Conservation (phyloP, 1,284 basidiomycete genomes). For the Ustilago loliicola region DNA sequence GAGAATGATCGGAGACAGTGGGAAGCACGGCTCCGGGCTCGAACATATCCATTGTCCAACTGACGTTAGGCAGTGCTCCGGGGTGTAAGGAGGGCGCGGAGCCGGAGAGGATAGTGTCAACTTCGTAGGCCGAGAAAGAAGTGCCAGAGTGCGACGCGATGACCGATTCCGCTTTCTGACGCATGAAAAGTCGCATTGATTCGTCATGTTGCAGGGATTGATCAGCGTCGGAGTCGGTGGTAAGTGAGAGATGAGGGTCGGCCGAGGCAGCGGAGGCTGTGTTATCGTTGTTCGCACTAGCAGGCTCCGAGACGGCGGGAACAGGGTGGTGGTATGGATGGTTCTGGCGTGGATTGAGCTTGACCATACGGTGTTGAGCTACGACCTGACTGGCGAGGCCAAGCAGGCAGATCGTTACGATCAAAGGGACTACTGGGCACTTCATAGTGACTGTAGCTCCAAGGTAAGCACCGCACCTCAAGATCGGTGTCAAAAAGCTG, state of each 20-base stretch:
- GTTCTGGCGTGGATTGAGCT: conserved; percentile 5
- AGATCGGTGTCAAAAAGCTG: too few relatives aligned
- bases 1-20: background rate
- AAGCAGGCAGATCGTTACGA: background rate
- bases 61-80: conserved; percentile 23
- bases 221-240: conserved; percentile 24
- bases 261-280: background rate
- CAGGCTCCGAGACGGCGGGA: conserved; percentile 4
- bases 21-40: conserved; percentile 22
- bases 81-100: conserved; percentile 21
- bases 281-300: too few relatives aligned
- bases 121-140: conserved; percentile 13
- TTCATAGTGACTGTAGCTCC: background rate
- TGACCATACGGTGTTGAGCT: conserved; percentile 15
- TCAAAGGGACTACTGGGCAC: background rate
- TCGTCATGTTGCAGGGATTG: conserved; percentile 15
- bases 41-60: conserved; percentile 36
- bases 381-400: background rate
- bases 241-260: conserved; percentile 22
- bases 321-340: background rate
- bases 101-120: conserved; percentile 28
- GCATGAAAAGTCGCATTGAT: conserved; percentile 36
- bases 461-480: too few relatives aligned
- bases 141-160: conserved; percentile 21
- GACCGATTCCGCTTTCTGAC: conserved; percentile 26